Conservation (phyloP, 1,284 basidiomycete genomes). For the Wallemia mellicola region DNA sequence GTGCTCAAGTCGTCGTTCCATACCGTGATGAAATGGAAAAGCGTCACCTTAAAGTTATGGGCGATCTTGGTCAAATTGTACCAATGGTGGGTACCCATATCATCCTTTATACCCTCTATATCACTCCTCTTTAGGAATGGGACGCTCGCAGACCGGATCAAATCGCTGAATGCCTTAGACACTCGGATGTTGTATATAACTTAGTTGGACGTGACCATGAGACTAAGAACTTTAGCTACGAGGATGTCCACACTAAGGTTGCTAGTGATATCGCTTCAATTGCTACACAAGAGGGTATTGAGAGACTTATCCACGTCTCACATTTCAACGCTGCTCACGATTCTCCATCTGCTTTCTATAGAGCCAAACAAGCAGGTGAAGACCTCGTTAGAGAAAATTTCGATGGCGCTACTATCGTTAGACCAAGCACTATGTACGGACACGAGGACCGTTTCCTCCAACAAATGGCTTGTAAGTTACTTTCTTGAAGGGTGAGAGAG, state of each 20-base stretch:
- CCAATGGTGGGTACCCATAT: constrained; percentile 34
- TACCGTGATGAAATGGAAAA: constrained; percentile 91
- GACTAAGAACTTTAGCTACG: constrained; percentile 67
- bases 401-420: constrained; percentile 61
- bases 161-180: constrained; percentile 73
- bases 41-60: constrained; percentile 66
- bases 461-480: constrained; percentile 51
- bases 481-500: constrained; percentile 2
- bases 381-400: constrained; percentile 57
- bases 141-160: constrained; percentile 60
- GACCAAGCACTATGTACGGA: constrained; percentile 62
- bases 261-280: constrained; percentile 54
- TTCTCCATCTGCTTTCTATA: constrained; percentile 58
- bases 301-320: constrained; percentile 74
- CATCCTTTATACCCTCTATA: constrained; percentile 1
- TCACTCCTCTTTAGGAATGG: constrained; percentile 39
- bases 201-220: constrained; percentile 65
- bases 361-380: constrained; percentile 72
- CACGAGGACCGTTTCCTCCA: constrained; percentile 84
- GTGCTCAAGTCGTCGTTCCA: constrained; percentile 79
- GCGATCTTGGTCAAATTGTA: constrained; percentile 88
- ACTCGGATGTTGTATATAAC: constrained; percentile 95
- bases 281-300: constrained; percentile 43
- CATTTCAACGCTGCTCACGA: constrained; percentile 65
- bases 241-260: constrained; percentile 37